Base-by-base conservation (phyloP, 2,329 filamentous ascomycete species). In the Pleomassaria siparia region DNA sequence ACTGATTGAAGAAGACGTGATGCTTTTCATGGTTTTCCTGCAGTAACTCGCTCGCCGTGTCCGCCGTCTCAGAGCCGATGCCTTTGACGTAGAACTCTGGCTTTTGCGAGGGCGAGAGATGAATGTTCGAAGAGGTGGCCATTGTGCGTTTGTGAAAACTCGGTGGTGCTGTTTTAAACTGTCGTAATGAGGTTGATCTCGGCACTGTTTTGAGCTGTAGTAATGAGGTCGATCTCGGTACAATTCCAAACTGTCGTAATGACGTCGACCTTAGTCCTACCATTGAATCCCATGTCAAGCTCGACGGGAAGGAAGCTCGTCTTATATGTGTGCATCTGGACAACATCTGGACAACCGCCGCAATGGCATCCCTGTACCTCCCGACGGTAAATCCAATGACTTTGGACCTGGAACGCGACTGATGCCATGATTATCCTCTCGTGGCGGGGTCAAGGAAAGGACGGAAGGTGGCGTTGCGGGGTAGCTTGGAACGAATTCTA, bases 1-100 rank as follows among this genome's bases (percentile, higher is more conserved):
- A 63, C 0, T 79, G 50, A 51, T 94, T 95, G 77, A 91, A 95
- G 72, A 86, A 95, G 48, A 91, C 86, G 63, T 95, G 88, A 58
- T 91, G 79, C 74, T 72, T 84, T 22, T 80, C 81, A 54, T 94
- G 79, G 62, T 96, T 91, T 47, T 84, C 74, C 64, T 95, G 88
- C 15, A 96, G 73, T 3, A 95, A 71, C 53, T 87, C 76, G 3
- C 84, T 86, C 1, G 81, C 78, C 49, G 76, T 84, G 30, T 75
- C 72, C 0, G 89, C 87, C 0, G 84, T 79, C 26, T 83, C 82
- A 2, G 80, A 71, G 2, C 74, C 80, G 32, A 77, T 71, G 71
- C 51, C 74, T 51, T 65, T 62, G 2, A 73, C 63, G 49, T 71
- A 75, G 56, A 76, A 81, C 16, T 76, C 67, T 0, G 79, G 78